phyloP scores from a whole-genome alignment of 257 asterid species.

The Cynanchum wilfordii region DNA sequence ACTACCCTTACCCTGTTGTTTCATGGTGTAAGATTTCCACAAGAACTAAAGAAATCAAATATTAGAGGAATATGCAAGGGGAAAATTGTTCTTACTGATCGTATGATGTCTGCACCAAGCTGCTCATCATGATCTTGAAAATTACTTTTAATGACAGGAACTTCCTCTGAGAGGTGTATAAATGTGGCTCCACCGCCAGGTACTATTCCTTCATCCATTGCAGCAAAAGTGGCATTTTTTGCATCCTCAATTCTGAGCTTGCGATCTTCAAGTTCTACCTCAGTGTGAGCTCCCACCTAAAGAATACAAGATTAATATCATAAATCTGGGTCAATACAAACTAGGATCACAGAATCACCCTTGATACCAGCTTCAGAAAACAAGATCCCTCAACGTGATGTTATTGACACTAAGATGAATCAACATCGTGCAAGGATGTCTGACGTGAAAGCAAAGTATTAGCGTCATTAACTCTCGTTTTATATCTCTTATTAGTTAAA shows the following conservation, averaged over 20 bases:
- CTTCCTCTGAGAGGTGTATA: slow-evolving; percentile 74
- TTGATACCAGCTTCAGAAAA: neutral
- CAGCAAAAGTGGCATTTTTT: slow-evolving; percentile 85
- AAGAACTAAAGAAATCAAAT: neutral
- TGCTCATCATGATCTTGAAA: slow-evolving; percentile 71
- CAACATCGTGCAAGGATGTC: neutral
- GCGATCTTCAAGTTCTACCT: slow-evolving; percentile 83
- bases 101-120: slow-evolving; percentile 86
- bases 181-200: slow-evolving; percentile 97
- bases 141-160: slow-evolving; percentile 49
- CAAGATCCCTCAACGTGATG: neutral
- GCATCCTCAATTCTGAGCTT: slow-evolving; percentile 94
- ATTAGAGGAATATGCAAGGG: neutral
- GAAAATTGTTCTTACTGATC: slow-evolving; percentile 41
- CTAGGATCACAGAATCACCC: neutral
- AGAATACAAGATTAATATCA: neutral
- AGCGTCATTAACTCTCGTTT: neutral
- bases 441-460: neutral
- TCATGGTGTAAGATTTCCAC: neutral
- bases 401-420: neutral
- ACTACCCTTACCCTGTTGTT: neutral
- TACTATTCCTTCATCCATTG: slow-evolving; percentile 91
- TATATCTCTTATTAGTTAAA: neutral
- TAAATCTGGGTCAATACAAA: neutral
- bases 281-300: slow-evolving; percentile 90